phyloP scores from a whole-genome alignment of 768 basidiomycete genomes.

The Boletus patriciae region DNA sequence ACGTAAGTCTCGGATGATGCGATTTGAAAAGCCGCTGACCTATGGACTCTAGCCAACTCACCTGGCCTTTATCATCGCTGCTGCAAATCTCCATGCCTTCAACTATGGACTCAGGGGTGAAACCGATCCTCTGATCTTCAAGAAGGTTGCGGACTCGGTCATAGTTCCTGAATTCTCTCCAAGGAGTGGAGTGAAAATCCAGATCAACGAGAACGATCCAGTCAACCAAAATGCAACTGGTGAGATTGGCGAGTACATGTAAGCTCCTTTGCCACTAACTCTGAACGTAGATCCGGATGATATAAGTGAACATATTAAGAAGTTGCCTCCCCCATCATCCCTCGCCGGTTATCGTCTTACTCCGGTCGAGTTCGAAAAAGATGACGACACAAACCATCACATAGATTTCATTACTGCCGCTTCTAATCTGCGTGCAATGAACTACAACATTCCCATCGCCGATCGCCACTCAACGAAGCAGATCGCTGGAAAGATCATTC shows the following conservation, averaged over 20 bases:
- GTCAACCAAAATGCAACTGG: conserved; percentile 52
- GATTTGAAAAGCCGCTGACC: conserved; percentile 10
- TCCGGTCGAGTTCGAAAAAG: conserved; percentile 98
- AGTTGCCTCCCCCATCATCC: conserved; percentile 85
- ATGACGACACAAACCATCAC: conserved; percentile 96
- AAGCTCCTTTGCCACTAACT: conserved; percentile 2
- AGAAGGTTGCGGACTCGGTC: conserved; percentile 79
- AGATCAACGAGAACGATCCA: conserved; percentile 91
- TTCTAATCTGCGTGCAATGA: conserved; percentile 93
- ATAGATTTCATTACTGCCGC: conserved; percentile 99
- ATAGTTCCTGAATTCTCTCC: conserved; percentile 93
- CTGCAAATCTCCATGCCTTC: conserved; percentile 94
- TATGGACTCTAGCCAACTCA: conserved; percentile 64
- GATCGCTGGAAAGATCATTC: conserved; percentile 98
- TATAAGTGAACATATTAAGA: conserved; percentile 53
- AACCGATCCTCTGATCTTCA: conserved; percentile 74
- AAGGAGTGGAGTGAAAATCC: conserved; percentile 87
- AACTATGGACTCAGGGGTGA: conserved; percentile 97
- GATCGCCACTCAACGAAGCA: conserved; percentile 94
- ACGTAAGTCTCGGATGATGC: conserved; percentile 54
- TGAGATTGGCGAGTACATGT: conserved; percentile 12
- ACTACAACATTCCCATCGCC: conserved; percentile 86
- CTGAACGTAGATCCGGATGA: conserved; percentile 47
- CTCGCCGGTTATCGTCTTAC: conserved; percentile 94
- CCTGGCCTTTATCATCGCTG: conserved; percentile 85